Percentiles rank a stretch among this genome's conserved stretches.
Evolutionary conservation across 140 eudicot genomes (phyloP).

Genomic region (Anethum foeniculum): DNA sequence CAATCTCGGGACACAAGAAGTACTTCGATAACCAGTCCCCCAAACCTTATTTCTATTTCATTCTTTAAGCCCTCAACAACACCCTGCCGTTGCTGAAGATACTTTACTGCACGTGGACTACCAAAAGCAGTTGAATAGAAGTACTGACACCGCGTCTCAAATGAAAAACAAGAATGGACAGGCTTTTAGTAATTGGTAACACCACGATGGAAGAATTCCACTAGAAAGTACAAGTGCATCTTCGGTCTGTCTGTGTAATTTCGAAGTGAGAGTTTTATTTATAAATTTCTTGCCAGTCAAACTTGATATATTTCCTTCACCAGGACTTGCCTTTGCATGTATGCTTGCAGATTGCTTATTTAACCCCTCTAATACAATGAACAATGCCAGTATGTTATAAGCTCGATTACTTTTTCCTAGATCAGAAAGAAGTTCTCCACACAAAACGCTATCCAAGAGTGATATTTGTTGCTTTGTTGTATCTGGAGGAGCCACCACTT

Average conservation of each 20-base stretch:
- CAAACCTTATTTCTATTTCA: conserved; percentile 65
- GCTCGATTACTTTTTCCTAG: no score
- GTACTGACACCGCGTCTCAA: conserved; percentile 76
- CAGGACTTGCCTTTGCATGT: conserved; percentile 15
- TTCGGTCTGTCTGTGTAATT: conserved; percentile 72
- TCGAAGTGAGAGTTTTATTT: conserved; percentile 70
- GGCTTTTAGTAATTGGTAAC: conserved; percentile 81
- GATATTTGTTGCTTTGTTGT: no score
- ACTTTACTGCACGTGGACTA: conserved; percentile 69
- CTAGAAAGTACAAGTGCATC: conserved; percentile 87
- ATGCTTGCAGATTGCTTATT: no score
- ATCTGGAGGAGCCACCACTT: no score
- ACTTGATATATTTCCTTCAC: conserved; percentile 47
- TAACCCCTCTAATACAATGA: no score
- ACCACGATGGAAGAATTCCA: conserved; percentile 92
- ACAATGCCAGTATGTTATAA: no score
- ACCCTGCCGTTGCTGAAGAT: conserved; percentile 87
- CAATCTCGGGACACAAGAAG: conserved; percentile 88
- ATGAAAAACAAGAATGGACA: conserved; percentile 90
- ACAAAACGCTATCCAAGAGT: no score
- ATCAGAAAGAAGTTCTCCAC: no score
- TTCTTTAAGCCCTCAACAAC: conserved; percentile 57
- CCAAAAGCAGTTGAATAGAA: conserved; percentile 93
- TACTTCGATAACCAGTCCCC: conserved; percentile 70
- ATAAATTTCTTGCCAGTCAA: conserved; percentile 45